Percentiles rank a stretch among this genome's conserved stretches.
These are phyloP conservation scores for Suhomyces bribrorum DNA, from an alignment of 1,139 yeast species.

Conservation along the genomic window DNA sequence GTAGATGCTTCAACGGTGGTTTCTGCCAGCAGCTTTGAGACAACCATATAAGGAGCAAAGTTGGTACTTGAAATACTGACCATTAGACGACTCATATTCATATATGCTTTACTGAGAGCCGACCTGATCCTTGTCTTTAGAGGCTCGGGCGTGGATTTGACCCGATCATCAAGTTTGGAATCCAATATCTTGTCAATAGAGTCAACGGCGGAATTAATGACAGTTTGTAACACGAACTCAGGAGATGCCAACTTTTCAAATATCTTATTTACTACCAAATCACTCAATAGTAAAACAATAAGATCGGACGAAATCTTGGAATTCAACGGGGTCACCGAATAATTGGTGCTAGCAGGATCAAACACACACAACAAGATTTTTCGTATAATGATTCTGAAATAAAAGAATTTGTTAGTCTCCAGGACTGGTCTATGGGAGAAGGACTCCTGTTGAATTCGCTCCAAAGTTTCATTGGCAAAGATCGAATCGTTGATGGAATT, in stretches of 20 bases:
- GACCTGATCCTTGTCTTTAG: slow-evolving; percentile 1
- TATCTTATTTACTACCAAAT: slow-evolving; percentile 35
- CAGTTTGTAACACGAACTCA: slow-evolving; percentile 27
- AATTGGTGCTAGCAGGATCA: slow-evolving; percentile 10
- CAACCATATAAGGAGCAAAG: slow-evolving; percentile 4
- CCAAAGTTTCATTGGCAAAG: slow-evolving; percentile 10
- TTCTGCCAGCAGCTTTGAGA: not conserved
- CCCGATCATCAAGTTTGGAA: slow-evolving; percentile 1
- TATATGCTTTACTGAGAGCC: slow-evolving; percentile 2
- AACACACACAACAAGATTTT: slow-evolving; percentile 26
- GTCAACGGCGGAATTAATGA: slow-evolving; percentile 9
- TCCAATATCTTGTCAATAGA: slow-evolving; percentile 5
- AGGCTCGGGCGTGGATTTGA: slow-evolving; percentile 2
- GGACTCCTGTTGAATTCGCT: slow-evolving; percentile 3
- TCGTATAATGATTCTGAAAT: slow-evolving; percentile 29
- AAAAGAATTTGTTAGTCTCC: slow-evolving; percentile 16
- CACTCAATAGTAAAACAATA: slow-evolving; percentile 32
- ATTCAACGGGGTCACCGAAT: slow-evolving; percentile 19
- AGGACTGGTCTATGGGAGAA: not conserved
- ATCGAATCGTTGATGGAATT: slow-evolving; percentile 2
- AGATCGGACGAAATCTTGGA: slow-evolving; percentile 35
- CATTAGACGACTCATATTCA: slow-evolving; percentile 4
- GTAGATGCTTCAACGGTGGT: not conserved
- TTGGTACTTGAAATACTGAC: slow-evolving; percentile 4
- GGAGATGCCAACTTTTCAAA: slow-evolving; percentile 33